These are phyloP conservation scores for Rutidosis leptorrhynchoides DNA, from an alignment of 129 eudicot species.

Conservation along the genomic window DNA sequence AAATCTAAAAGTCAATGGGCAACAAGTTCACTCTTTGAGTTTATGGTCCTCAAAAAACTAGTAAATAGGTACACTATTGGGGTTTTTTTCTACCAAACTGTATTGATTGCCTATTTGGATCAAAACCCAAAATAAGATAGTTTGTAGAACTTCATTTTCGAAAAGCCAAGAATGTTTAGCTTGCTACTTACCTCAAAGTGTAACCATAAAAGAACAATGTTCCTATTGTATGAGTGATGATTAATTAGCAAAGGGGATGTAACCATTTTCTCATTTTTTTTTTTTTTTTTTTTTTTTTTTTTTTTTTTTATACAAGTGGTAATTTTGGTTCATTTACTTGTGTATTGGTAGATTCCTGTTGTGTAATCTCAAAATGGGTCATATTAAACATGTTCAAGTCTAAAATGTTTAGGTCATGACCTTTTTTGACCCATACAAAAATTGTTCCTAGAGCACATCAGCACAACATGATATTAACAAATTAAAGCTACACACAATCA, in stretches of 20 bases:
- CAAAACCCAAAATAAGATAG: slow-evolving; percentile 33
- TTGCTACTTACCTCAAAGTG: slow-evolving; percentile 20
- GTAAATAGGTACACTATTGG: slow-evolving; percentile 14
- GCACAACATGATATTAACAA: background rate
- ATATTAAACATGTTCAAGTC: too few species aligned
- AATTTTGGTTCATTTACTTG: background rate
- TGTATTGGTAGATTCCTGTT: background rate
- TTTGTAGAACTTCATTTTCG: slow-evolving; percentile 25
- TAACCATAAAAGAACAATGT: slow-evolving; percentile 21
- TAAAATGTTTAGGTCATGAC: background rate
- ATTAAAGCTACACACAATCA: slow-evolving; percentile 31
- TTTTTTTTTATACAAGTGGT: background rate
- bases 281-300: background rate
- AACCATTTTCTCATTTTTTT: background rate
- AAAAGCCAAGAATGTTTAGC: slow-evolving; percentile 38
- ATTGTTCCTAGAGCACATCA: background rate
- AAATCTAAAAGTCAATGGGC: slow-evolving; percentile 15
- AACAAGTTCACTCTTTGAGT: slow-evolving; percentile 27
- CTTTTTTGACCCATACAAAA: background rate
- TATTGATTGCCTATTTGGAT: slow-evolving; percentile 32
- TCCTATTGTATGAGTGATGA: slow-evolving; percentile 21
- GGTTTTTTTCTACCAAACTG: slow-evolving; percentile 15
- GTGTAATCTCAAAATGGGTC: background rate
- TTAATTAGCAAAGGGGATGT: slow-evolving; percentile 22
- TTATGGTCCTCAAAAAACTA: slow-evolving; percentile 11